Conservation (phyloP, 306 rosid species). For the Prunus padus region DNA sequence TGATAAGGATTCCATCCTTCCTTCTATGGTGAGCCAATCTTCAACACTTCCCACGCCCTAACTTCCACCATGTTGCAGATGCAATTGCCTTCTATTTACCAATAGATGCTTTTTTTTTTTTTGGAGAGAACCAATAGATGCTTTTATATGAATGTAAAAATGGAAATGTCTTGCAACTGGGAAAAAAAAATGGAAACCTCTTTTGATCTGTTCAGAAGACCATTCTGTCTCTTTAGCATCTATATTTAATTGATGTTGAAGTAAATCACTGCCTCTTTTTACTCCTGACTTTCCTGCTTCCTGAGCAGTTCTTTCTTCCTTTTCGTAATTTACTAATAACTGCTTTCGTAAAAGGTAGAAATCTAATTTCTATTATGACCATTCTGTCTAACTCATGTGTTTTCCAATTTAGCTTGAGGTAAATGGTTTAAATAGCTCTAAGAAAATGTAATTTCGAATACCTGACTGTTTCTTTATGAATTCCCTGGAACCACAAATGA, state of each 20-base stretch:
- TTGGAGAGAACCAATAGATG: no score
- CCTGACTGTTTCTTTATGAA: neutral
- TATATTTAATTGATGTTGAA: neutral
- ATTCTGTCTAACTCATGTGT: neutral
- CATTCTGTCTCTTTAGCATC: neutral
- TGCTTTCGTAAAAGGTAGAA: constrained; percentile 6
- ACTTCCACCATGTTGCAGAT: neutral
- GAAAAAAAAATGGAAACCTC: neutral
- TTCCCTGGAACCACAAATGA: neutral
- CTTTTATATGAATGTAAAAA: neutral
- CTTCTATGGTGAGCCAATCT: no score
- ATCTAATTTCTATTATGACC: neutral
- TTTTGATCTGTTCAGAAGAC: neutral
- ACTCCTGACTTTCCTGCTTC: no score
- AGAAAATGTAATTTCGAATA: neutral
- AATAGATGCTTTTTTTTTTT: neutral
- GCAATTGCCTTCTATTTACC: neutral
- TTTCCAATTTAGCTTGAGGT: constrained; percentile 12
- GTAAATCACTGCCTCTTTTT: no score
- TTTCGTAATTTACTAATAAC: constrained; percentile 14
- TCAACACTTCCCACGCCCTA: neutral
- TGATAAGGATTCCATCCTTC: no score
- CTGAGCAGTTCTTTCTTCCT: neutral
- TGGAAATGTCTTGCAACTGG: neutral
- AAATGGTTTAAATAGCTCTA: no score